phyloP scores from a whole-genome alignment of 1,139 yeast species.

The Geotrichum citri-aurantii region DNA sequence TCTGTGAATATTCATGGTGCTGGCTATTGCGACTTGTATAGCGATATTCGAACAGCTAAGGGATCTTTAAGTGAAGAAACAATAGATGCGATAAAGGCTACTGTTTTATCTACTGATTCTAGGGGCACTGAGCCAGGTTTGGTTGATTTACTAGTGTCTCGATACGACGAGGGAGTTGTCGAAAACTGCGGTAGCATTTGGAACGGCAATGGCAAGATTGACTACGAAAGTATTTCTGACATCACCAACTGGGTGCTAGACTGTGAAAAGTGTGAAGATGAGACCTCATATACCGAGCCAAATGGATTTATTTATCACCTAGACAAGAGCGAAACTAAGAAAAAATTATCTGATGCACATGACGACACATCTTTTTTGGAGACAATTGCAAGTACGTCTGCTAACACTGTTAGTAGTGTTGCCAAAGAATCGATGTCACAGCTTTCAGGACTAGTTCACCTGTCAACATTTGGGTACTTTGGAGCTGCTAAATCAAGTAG shows the following conservation, averaged over 20 bases:
- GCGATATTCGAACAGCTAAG: slow-evolving; percentile 22
- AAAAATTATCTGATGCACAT: background rate
- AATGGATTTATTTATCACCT: slow-evolving; percentile 30
- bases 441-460: slow-evolving; percentile 22
- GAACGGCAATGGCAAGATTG: slow-evolving; percentile 20
- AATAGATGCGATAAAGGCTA: slow-evolving; percentile 24
- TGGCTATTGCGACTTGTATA: slow-evolving; percentile 24
- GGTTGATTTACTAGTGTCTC: slow-evolving; percentile 23
- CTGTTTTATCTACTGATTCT: slow-evolving; percentile 22
- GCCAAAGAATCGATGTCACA: slow-evolving; percentile 27
- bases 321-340: slow-evolving; percentile 12
- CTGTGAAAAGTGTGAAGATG: slow-evolving; percentile 26
- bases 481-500: slow-evolving; percentile 10
- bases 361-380: slow-evolving; percentile 3
- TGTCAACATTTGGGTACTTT: slow-evolving; percentile 19
- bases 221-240: slow-evolving; percentile 24
- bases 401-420: slow-evolving; percentile 22
- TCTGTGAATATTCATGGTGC: slow-evolving; percentile 23
- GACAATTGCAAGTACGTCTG: slow-evolving; percentile 14
- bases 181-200: slow-evolving; percentile 30
- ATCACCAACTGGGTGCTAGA: slow-evolving; percentile 28
- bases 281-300: slow-evolving; percentile 26
- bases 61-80: slow-evolving; percentile 26
- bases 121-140: slow-evolving; percentile 13
- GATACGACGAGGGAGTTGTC: slow-evolving; percentile 17